Evolutionary conservation across 257 asterid genomes (phyloP).

Genomic region (Thymus quinquecostatus): DNA sequence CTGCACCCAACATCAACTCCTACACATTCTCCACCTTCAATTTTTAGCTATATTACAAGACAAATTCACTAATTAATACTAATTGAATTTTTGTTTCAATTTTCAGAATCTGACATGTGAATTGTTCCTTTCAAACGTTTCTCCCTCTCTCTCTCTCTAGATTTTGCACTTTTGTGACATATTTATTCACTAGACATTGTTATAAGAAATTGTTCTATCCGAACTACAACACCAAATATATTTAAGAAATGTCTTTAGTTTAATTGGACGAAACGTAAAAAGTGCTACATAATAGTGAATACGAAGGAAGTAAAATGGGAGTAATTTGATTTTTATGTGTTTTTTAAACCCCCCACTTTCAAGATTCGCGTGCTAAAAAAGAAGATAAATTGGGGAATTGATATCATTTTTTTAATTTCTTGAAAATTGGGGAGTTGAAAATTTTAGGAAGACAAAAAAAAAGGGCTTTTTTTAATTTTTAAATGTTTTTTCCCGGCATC

Average conservation of each 20-base stretch:
- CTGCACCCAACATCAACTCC: slow-evolving; percentile 51
- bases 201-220: neutral
- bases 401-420: slow-evolving; percentile 15
- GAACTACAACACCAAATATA: too few relatives aligned
- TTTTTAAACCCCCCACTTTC: neutral
- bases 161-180: neutral
- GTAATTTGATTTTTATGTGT: neutral
- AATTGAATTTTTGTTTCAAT: slow-evolving; percentile 33
- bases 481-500: neutral
- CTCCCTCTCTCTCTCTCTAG: too few relatives aligned
- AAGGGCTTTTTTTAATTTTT: neutral
- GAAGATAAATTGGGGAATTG: too few relatives aligned
- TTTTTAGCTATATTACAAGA: slow-evolving; percentile 15
- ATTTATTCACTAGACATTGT: neutral
- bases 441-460: slow-evolving; percentile 15
- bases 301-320: neutral
- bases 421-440: slow-evolving; percentile 21
- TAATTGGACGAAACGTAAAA: too few relatives aligned
- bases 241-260: too few relatives aligned
- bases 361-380: slow-evolving; percentile 32
- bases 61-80: slow-evolving; percentile 3
- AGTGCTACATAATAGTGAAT: too few relatives aligned
- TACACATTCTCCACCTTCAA: slow-evolving; percentile 27
- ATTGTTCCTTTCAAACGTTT: slow-evolving; percentile 32
- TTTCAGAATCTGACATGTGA: slow-evolving; percentile 26